Evolutionary conservation across 129 eudicot species (phyloP).

Genomic region (Chrysanthemum lavandulifolium): DNA sequence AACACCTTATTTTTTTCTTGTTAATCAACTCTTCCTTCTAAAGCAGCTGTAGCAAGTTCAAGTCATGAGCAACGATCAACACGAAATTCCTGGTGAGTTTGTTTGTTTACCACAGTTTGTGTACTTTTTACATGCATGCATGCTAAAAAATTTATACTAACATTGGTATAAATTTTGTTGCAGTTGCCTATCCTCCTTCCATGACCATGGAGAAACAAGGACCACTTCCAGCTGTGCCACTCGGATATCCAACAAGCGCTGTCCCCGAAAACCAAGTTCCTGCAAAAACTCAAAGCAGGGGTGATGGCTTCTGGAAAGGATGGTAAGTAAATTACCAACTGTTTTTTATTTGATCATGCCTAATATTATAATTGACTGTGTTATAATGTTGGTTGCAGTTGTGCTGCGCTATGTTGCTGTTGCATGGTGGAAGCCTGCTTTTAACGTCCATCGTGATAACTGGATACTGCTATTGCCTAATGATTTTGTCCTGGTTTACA

Average conservation of each 20-base stretch:
- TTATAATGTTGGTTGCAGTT: constrained; percentile 24
- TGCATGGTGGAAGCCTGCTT: constrained; percentile 42
- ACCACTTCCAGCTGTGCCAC: constrained; percentile 14
- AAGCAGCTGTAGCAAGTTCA: too few species aligned
- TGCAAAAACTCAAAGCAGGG: constrained; percentile 34
- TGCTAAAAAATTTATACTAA: neutral
- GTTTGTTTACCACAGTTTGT: neutral
- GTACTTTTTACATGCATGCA: neutral
- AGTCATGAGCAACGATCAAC: constrained; percentile 41
- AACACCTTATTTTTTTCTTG: neutral
- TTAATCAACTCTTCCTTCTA: neutral
- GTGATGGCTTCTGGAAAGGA: constrained; percentile 68
- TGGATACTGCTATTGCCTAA: neutral
- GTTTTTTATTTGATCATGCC: too few species aligned
- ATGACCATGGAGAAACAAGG: constrained; percentile 29
- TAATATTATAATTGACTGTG: neutral
- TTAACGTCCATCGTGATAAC: constrained; percentile 8
- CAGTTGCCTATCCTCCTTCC: constrained; percentile 48
- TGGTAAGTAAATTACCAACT: constrained; percentile 32
- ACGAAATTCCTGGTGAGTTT: constrained; percentile 33
- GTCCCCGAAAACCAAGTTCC: constrained; percentile 18
- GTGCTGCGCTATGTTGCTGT: constrained; percentile 55
- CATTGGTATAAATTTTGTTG: constrained; percentile 8
- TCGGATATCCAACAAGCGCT: constrained; percentile 50
- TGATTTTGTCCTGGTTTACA: neutral